Conservation (phyloP, 2,329 filamentous ascomycete genomes). For the Claviceps quebecensis region DNA sequence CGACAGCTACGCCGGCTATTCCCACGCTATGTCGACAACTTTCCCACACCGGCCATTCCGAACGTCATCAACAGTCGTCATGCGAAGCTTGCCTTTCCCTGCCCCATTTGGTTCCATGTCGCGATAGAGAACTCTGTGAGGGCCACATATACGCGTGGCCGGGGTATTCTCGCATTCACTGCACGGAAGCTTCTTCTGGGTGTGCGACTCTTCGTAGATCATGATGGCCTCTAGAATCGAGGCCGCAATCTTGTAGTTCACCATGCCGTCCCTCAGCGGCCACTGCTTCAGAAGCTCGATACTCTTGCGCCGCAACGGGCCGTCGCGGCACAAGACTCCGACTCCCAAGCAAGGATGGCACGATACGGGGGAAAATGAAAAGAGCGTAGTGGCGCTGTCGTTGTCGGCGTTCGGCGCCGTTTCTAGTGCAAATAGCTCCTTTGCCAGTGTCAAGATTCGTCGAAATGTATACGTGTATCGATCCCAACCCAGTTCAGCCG, state of each 20-base stretch:
- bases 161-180: neutral
- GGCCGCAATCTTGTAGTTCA: conserved; percentile 3
- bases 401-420: neutral
- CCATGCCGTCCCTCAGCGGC: conserved; percentile 2
- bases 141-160: neutral
- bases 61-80: conserved; percentile 1
- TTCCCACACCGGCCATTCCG: neutral
- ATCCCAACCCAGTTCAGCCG: conserved; percentile 1
- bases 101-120: neutral
- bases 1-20: neutral
- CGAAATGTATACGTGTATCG: conserved; percentile 2
- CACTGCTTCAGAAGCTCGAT: conserved; percentile 1
- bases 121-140: conserved; percentile 1
- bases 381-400: neutral
- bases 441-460: neutral
- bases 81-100: neutral
- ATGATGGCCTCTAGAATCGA: neutral
- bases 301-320: neutral
- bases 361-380: neutral
- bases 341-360: conserved; percentile 2
- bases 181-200: neutral
- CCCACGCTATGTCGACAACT: conserved; percentile 1
- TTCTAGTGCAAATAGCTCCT: conserved; percentile 1
- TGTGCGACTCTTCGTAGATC: conserved; percentile 1
- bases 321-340: conserved; percentile 1